Conservation (phyloP, 2,329 filamentous ascomycete species). For the Cytospora schulzeri region DNA sequence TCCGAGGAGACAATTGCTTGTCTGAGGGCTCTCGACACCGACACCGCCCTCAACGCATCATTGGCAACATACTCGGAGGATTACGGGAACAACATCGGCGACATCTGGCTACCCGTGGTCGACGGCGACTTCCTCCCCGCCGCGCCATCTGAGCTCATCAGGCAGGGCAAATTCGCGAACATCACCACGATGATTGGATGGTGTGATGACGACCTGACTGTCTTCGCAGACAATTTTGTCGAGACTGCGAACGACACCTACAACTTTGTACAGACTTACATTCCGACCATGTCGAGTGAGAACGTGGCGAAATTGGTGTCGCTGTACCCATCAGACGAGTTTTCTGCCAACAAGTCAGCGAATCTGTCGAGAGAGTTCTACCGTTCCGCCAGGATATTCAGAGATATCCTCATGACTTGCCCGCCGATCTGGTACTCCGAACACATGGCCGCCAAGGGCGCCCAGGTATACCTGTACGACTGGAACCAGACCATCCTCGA, state of each 20-base stretch:
- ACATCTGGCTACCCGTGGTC: conserved; percentile 53
- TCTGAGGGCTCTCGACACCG: conserved; percentile 46
- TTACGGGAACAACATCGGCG: conserved; percentile 50
- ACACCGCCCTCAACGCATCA: conserved; percentile 46
- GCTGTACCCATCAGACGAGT: conserved; percentile 54
- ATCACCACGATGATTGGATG: conserved; percentile 47
- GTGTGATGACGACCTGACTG: conserved; percentile 47
- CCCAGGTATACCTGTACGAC: conserved; percentile 50
- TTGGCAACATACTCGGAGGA: conserved; percentile 44
- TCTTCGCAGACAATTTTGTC: conserved; percentile 45
- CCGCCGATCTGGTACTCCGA: conserved; percentile 47
- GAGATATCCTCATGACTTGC: conserved; percentile 56
- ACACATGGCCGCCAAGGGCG: conserved; percentile 41
- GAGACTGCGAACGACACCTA: conserved; percentile 42
- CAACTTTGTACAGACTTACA: conserved; percentile 43
- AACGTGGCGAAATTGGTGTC: conserved; percentile 45
- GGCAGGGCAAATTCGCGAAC: conserved; percentile 44
- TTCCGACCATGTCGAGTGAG: conserved; percentile 39
- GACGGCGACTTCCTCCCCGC: conserved; percentile 53
- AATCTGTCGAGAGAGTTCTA: conserved; percentile 51
- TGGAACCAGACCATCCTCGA: conserved; percentile 59
- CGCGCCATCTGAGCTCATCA: conserved; percentile 44
- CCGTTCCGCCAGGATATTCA: conserved; percentile 50
- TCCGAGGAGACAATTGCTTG: conserved; percentile 48
- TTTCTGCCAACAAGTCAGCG: conserved; percentile 40